Percentiles rank a stretch among this genome's conserved stretches.
phyloP scores from a whole-genome alignment of 768 basidiomycete genomes.

The Arthromyces matolae region DNA sequence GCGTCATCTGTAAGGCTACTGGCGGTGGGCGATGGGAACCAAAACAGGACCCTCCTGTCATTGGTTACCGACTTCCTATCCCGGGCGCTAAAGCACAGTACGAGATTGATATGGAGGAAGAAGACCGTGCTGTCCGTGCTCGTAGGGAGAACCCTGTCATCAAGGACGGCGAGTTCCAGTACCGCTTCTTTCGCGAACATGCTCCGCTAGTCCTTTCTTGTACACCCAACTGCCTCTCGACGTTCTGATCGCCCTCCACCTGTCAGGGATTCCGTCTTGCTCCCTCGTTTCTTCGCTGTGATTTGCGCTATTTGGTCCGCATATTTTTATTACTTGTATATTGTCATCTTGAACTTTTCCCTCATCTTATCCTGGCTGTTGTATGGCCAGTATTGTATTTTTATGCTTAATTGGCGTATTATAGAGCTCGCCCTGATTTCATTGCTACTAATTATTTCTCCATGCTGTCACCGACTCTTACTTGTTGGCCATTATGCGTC shows the following conservation, averaged over 20 bases:
- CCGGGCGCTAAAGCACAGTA: conserved; percentile 66
- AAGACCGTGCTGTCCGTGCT: conserved; percentile 50
- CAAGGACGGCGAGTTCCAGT: conserved; percentile 63
- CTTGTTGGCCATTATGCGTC: conserved; percentile 7
- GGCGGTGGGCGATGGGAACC: conserved; percentile 83
- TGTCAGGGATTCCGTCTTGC: not conserved
- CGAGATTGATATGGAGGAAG: conserved; percentile 67
- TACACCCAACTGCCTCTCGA: conserved; percentile 53
- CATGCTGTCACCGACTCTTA: conserved; percentile 1
- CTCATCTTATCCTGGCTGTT: conserved; percentile 21
- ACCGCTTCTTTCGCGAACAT: conserved; percentile 49
- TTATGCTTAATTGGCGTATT: conserved; percentile 9
- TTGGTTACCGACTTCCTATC: conserved; percentile 52
- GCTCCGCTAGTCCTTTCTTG: conserved; percentile 39
- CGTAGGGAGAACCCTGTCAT: conserved; percentile 61
- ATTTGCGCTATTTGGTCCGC: conserved; percentile 12
- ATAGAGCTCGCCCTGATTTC: not conserved
- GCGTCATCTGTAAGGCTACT: conserved; percentile 69
- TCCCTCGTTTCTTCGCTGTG: conserved; percentile 9
- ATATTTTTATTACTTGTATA: conserved; percentile 53
- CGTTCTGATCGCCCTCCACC: conserved; percentile 45
- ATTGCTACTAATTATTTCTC: too few species aligned
- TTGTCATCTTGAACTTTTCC: conserved; percentile 21
- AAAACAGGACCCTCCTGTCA: conserved; percentile 43
- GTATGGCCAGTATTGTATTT: conserved; percentile 21